phyloP scores from a whole-genome alignment of 2,329 filamentous ascomycete species.

The Cryphonectria nitschkei region DNA sequence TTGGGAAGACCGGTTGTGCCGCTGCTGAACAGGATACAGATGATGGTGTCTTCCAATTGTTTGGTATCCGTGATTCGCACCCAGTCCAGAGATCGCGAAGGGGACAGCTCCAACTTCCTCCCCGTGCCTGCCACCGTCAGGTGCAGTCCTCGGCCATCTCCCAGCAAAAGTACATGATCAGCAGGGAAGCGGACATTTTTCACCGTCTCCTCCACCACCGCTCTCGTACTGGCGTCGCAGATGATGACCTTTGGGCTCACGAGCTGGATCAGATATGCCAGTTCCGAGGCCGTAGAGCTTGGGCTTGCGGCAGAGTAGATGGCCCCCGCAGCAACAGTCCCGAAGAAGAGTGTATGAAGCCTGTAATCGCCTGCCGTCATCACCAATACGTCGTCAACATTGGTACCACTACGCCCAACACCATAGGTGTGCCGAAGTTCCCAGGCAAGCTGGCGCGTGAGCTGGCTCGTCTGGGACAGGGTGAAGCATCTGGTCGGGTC shows the following conservation, averaged over 20 bases:
- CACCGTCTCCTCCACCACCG: conserved; percentile 40
- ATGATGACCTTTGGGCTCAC: conserved; percentile 45
- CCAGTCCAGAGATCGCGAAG: conserved; percentile 52
- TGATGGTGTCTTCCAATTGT: conserved; percentile 45
- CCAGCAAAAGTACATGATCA: conserved; percentile 35
- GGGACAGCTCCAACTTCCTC: conserved; percentile 39
- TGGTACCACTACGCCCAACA: conserved; percentile 53
- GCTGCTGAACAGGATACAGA: conserved; percentile 52
- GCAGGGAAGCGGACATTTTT: conserved; percentile 7
- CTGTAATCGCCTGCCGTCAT: conserved; percentile 61
- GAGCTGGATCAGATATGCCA: conserved; percentile 50
- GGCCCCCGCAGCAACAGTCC: conserved; percentile 61
- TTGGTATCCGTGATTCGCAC: conserved; percentile 52
- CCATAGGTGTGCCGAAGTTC: conserved; percentile 56
- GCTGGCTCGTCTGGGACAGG: conserved; percentile 51
- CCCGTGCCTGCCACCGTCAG: conserved; percentile 37
- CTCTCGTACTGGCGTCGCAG: conserved; percentile 52
- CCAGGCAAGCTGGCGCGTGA: conserved; percentile 57
- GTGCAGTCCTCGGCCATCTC: conserved; percentile 24
- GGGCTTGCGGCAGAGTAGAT: conserved; percentile 61
- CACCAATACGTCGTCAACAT: conserved; percentile 57
- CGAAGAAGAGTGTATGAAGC: conserved; percentile 57
- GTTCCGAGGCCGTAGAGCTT: conserved; percentile 52
- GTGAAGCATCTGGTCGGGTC: conserved; percentile 58
- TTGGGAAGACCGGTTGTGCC: conserved; percentile 55